Evolutionary conservation across 1,139 yeast genomes (phyloP).

Genomic region (Candida sanyaensis): DNA sequence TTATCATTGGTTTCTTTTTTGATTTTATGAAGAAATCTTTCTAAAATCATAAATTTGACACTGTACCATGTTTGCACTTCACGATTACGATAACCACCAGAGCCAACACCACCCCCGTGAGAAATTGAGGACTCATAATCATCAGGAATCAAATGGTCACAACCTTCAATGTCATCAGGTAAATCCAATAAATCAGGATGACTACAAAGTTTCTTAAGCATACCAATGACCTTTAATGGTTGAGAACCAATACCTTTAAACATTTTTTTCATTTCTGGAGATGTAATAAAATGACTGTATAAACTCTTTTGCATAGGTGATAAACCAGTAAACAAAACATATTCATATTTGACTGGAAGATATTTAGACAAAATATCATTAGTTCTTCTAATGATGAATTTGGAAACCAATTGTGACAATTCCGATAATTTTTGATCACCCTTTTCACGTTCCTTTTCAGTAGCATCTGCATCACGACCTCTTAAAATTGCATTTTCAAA

Average conservation of each 20-base stretch:
- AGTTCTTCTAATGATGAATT: constrained; percentile 91
- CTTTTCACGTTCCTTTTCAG: constrained; percentile 69
- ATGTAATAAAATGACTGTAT: constrained; percentile 74
- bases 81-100: constrained; percentile 35
- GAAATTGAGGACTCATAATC: constrained; percentile 55
- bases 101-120: constrained; percentile 10
- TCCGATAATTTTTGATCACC: constrained; percentile 77
- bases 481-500: constrained; percentile 78
- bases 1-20: constrained; percentile 85
- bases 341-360: constrained; percentile 93
- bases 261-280: constrained; percentile 75
- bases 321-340: constrained; percentile 85
- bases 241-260: constrained; percentile 76
- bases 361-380: constrained; percentile 93
- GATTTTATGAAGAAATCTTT: constrained; percentile 76
- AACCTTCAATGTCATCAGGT: constrained; percentile 76
- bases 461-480: constrained; percentile 90
- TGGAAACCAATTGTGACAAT: constrained; percentile 76
- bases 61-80: constrained; percentile 63
- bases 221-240: constrained; percentile 87
- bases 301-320: constrained; percentile 75
- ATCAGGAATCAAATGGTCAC: constrained; percentile 66
- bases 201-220: constrained; percentile 85
- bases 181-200: constrained; percentile 85
- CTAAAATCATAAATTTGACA: constrained; percentile 65